These are phyloP conservation scores for Esteya vermicola DNA, from an alignment of 2,329 filamentous ascomycete genomes.

Conservation along the genomic window DNA sequence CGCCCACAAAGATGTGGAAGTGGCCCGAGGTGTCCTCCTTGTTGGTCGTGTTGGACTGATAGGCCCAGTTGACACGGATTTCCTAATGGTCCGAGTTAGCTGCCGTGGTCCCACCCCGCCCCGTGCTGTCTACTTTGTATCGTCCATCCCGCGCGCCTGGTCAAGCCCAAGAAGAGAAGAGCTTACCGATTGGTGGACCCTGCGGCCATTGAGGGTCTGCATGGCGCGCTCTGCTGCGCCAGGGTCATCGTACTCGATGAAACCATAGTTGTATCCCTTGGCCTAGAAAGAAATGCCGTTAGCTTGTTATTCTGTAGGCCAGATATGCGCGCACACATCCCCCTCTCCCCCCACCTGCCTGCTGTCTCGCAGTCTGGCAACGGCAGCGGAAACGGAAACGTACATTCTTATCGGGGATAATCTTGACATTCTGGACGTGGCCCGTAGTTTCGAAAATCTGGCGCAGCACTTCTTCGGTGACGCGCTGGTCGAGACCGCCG, in stretches of 20 bases:
- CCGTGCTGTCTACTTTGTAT: too few relatives aligned
- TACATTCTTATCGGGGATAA: constrained; percentile 99
- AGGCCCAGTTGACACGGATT: constrained; percentile 98
- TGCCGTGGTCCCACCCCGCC: background rate
- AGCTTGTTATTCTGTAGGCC: too few relatives aligned
- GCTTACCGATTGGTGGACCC: constrained; percentile 86
- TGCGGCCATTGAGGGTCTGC: constrained; percentile 88
- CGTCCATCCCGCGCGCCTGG: too few relatives aligned
- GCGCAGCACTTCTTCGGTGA: constrained; percentile 89
- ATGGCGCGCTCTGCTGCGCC: constrained; percentile 93
- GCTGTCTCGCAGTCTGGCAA: too few relatives aligned
- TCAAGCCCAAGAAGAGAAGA: background rate
- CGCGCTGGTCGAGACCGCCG: constrained; percentile 83
- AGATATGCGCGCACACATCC: too few relatives aligned
- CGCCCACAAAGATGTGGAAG: constrained; percentile 98
- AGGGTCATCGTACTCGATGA: constrained; percentile 97
- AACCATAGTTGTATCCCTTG: constrained; percentile 98
- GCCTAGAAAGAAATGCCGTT: too few relatives aligned
- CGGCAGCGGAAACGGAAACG: constrained; percentile 28
- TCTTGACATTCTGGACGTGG: constrained; percentile 97
- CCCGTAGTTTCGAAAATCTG: constrained; percentile 99
- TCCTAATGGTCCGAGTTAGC: constrained; percentile 41
- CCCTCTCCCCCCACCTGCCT: background rate
- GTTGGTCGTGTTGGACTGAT: constrained; percentile 84
- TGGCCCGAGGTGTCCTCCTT: constrained; percentile 98